Base-by-base conservation (phyloP, 257 asterid species). In the Henckelia pumila region DNA sequence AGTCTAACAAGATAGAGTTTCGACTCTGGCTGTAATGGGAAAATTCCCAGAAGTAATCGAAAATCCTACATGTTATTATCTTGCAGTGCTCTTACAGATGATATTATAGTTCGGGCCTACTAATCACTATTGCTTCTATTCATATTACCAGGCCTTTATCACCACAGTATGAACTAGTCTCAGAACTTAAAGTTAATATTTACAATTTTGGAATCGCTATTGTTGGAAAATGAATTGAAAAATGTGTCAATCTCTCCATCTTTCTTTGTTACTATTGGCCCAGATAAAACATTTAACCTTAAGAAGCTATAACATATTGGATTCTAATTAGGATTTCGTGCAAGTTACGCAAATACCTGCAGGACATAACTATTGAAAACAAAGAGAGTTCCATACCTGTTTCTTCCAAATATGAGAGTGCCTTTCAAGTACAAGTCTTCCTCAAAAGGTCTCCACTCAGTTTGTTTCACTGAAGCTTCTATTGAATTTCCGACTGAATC, bases 371-470 rank as follows among this genome's bases (percentile, higher is more conserved):
- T 65, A 56, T 29, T 52, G 23, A n/a, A 29, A 50, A 56, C 53
- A 56, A 40, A 40, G 30, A 56, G 55, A 23, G 30, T 25, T 32
- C 19, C 73, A 13, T 79, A 88, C 99, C 99, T 94, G 70, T 91
- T 91, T 82, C 86, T 85, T 71, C 99, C 99, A 83, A 87, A 94
- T 57, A 94, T 91, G 79, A 91, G 96, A 68, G 89, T 73, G 50
- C 99, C 99, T 70, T 94, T 94, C 72, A 76, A 66, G 87, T 79
- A 88, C 75, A 94, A 78, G 74, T 94, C 99, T 82, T 82, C 91
- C 84, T 94, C 99, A 29, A 94, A 81, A 78, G 90, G 89, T 64
- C 76, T 94, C 99, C 98, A 89, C 21, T 77, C 78, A 61, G 74
- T 66, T 70, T 68, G 56, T 79, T 68, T 68, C 49, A 26, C 35